These are phyloP conservation scores for Zygotorulaspora florentina DNA, from an alignment of 805 yeast species.

Conservation along the genomic window DNA sequence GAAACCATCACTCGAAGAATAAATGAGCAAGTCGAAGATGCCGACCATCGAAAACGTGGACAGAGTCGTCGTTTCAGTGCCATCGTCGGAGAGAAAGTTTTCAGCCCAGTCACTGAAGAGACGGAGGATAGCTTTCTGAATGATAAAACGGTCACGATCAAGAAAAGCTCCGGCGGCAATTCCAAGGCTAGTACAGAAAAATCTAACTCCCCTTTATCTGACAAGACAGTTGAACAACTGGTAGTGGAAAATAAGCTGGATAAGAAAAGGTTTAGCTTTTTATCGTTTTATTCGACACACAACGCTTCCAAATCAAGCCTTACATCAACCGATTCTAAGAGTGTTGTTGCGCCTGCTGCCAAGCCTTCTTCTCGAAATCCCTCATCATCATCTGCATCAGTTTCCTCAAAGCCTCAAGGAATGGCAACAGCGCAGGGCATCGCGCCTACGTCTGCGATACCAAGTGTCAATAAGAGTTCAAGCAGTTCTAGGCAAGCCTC, in stretches of 20 bases:
- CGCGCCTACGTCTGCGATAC: background rate
- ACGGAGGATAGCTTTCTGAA: constrained; percentile 4
- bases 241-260: constrained; percentile 5
- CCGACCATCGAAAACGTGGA: constrained; percentile 12
- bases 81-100: constrained; percentile 11
- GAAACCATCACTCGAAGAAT: constrained; percentile 19
- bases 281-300: constrained; percentile 35
- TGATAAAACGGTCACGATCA: background rate
- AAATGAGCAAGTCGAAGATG: constrained; percentile 22
- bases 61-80: constrained; percentile 19
- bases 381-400: constrained; percentile 1
- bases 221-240: background rate
- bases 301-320: constrained; percentile 21
- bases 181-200: background rate
- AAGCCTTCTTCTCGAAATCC: background rate
- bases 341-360: background rate
- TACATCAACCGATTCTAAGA: constrained; percentile 7
- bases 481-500: constrained; percentile 2
- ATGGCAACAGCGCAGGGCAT: background rate
- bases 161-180: background rate
- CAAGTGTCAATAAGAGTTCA: constrained; percentile 1
- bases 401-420: background rate
- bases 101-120: constrained; percentile 17
- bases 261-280: constrained; percentile 40
- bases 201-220: background rate